These are phyloP conservation scores for Penicillium daleae DNA, from an alignment of 495 filamentous ascomycete genomes.

Conservation along the genomic window DNA sequence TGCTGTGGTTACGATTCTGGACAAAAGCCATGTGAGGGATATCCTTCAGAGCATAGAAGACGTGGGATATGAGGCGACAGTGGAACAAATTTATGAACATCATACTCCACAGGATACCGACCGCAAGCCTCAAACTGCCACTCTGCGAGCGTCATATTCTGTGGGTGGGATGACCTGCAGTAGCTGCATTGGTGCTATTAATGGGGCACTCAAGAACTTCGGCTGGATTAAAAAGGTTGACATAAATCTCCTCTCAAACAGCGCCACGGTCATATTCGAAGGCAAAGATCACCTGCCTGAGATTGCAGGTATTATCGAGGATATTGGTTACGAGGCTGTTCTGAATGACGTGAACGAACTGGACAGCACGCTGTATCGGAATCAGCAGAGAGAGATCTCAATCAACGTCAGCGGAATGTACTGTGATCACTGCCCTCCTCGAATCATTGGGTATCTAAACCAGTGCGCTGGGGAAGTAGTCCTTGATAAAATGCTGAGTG, in stretches of 20 bases:
- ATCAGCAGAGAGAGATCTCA: constrained; percentile 50
- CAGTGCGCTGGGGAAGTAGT: constrained; percentile 29
- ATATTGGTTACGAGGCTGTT: constrained; percentile 66
- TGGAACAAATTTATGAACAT: constrained; percentile 3
- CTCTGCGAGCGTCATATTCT: constrained; percentile 4
- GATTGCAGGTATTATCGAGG: constrained; percentile 63
- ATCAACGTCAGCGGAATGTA: constrained; percentile 72
- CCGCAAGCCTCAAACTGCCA: constrained; percentile 35
- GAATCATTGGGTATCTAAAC: constrained; percentile 52
- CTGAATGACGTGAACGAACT: constrained; percentile 37
- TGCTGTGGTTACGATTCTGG: constrained; percentile 42
- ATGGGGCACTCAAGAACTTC: constrained; percentile 54
- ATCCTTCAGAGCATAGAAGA: constrained; percentile 40
- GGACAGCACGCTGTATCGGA: not conserved
- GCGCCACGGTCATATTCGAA: constrained; percentile 48
- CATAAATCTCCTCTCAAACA: constrained; percentile 60
- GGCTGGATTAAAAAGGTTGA: constrained; percentile 58
- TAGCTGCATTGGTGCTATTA: constrained; percentile 62
- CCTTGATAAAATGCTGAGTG: not conserved
- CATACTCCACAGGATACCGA: not conserved
- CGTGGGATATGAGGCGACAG: constrained; percentile 42
- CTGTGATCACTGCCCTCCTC: constrained; percentile 68
- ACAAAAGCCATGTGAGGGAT: constrained; percentile 30
- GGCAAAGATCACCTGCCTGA: constrained; percentile 49
- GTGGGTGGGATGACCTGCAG: constrained; percentile 46